These are phyloP conservation scores for Stygiomarasmius scandens DNA, from an alignment of 1,284 basidiomycete genomes.

Conservation along the genomic window DNA sequence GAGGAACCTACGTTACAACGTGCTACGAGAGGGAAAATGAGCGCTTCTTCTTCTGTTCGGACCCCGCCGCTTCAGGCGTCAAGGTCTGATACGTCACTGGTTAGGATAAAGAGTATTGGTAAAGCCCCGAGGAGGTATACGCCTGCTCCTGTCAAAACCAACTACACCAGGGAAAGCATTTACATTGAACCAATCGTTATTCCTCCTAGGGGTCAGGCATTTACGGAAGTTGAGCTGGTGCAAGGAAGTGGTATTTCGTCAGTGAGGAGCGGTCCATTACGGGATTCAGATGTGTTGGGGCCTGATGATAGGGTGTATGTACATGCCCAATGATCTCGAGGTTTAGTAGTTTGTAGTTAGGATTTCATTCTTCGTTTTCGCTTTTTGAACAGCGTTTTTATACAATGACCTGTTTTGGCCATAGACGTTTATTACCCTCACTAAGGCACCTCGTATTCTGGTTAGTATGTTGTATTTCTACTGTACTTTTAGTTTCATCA, in stretches of 20 bases:
- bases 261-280: constrained; percentile 24
- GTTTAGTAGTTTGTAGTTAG: no score
- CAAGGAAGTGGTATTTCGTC: constrained; percentile 23
- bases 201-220: constrained; percentile 17
- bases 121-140: constrained; percentile 39
- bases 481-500: no score
- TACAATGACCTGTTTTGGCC: no score
- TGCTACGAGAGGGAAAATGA: neutral
- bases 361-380: no score
- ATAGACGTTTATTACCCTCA: no score
- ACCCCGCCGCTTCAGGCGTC: constrained; percentile 13
- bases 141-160: constrained; percentile 31
- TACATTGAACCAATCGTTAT: constrained; percentile 35
- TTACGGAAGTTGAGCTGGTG: constrained; percentile 21
- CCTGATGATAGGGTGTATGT: constrained; percentile 19
- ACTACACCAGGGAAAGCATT: constrained; percentile 29
- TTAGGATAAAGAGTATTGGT: constrained; percentile 46
- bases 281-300: constrained; percentile 32
- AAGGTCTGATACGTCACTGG: constrained; percentile 10
- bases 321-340: neutral
- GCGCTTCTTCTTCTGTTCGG: constrained; percentile 1
- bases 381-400: no score
- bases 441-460: no score
- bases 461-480: no score
- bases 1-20: constrained; percentile 1